Percentiles rank a stretch among this genome's conserved stretches.
Conservation (phyloP, 345 rosid species). For the Linum tenue region DNA sequence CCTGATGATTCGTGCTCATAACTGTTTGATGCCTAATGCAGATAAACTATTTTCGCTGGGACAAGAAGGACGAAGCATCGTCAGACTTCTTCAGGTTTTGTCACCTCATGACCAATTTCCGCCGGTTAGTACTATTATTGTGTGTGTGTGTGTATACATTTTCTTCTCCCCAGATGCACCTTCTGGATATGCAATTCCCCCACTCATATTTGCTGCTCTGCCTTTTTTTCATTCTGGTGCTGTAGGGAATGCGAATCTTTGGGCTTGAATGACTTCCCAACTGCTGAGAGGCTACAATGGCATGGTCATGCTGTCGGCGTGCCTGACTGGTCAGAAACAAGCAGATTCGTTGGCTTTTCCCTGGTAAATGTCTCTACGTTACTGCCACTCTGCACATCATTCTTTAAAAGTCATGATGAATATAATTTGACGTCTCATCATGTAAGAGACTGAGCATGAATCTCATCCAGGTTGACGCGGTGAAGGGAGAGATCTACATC, state of each 20-base stretch:
- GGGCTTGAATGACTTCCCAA: conserved; percentile 75
- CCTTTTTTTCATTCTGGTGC: conserved; percentile 9
- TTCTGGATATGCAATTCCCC: conserved; percentile 4
- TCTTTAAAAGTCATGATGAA: too few species aligned
- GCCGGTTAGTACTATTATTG: conserved; percentile 35
- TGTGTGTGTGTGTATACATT: too few species aligned
- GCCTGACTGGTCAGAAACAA: conserved; percentile 86
- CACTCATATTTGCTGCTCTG: conserved; percentile 1
- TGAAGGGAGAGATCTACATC: conserved; percentile 69
- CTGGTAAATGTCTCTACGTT: conserved; percentile 34
- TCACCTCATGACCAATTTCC: conserved; percentile 67
- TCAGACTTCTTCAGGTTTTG: conserved; percentile 79
- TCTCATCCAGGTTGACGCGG: conserved; percentile 50
- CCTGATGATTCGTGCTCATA: conserved; percentile 14
- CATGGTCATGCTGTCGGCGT: conserved; percentile 66
- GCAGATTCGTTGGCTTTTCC: conserved; percentile 89
- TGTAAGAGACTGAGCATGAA: conserved; percentile 3
- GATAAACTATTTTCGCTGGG: conserved; percentile 86
- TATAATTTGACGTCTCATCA: neutral
- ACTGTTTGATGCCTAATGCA: conserved; percentile 24
- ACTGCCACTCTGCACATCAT: too few species aligned
- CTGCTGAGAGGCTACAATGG: conserved; percentile 85
- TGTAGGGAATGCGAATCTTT: conserved; percentile 88
- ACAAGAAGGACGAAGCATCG: conserved; percentile 73
- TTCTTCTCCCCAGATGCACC: neutral